These are phyloP conservation scores for Alternaria panax DNA, from an alignment of 2,329 filamentous ascomycete species.

Conservation along the genomic window DNA sequence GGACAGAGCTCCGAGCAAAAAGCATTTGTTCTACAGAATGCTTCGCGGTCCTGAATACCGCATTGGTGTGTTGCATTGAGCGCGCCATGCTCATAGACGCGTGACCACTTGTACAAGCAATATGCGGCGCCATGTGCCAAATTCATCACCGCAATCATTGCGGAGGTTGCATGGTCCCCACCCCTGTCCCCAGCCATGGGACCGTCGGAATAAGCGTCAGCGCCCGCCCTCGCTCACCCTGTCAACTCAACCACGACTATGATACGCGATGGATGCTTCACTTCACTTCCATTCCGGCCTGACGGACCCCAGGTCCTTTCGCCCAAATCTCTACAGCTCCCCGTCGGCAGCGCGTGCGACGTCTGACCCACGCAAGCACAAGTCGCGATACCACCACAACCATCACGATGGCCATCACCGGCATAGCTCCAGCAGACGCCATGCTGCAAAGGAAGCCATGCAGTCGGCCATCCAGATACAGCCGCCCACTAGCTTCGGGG, in stretches of 20 bases:
- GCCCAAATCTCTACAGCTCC: conserved; percentile 34
- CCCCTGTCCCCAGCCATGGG: no score
- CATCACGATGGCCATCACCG: conserved; percentile 39
- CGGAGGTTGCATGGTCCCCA: background rate
- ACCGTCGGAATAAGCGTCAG: no score
- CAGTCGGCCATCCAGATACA: conserved; percentile 56
- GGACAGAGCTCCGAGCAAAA: conserved; percentile 1
- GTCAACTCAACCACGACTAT: no score
- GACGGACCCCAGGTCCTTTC: conserved; percentile 28
- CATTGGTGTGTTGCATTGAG: background rate
- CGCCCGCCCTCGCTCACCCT: no score
- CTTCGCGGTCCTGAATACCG: background rate
- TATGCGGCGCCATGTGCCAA: background rate
- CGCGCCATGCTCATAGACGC: background rate
- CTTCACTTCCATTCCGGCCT: conserved; percentile 29
- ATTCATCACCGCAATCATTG: no score
- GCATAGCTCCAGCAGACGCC: conserved; percentile 39
- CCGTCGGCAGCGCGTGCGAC: conserved; percentile 34
- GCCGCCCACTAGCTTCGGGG: conserved; percentile 55
- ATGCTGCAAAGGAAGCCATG: conserved; percentile 53
- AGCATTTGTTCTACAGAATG: conserved; percentile 1
- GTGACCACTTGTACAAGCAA: background rate
- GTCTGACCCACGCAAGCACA: conserved; percentile 38
- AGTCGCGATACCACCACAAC: conserved; percentile 39
- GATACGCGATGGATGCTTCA: no score